A percentile compares a stretch with the other conserved stretches of the same genome.
These are phyloP conservation scores for Curvularia sp. DNA, from an alignment of 2,329 filamentous ascomycete genomes.

Conservation along the genomic window DNA sequence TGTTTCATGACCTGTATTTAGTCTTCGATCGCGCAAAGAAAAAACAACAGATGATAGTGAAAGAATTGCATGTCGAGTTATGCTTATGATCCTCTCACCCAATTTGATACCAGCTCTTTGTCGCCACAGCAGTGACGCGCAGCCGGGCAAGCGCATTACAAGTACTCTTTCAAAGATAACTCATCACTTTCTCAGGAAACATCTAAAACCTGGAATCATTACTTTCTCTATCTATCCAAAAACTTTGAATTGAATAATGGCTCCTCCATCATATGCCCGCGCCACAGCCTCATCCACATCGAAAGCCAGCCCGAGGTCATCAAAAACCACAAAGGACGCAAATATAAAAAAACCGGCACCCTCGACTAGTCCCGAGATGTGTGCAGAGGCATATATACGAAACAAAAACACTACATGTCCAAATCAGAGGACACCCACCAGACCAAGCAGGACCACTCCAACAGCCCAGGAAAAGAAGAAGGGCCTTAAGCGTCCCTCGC, in stretches of 20 bases:
- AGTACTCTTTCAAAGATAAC: not conserved
- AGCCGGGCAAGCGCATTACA: not conserved
- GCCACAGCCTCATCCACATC: constrained; percentile 27
- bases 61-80: not conserved
- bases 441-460: not conserved
- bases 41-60: too few relatives aligned
- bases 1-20: not conserved
- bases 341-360: not conserved
- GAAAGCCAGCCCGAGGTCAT: constrained; percentile 9
- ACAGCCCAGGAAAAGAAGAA: constrained; percentile 2
- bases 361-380: not conserved
- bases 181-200: not conserved
- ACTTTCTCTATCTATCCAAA: not conserved
- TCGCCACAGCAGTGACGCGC: constrained; percentile 3
- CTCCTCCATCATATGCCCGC: constrained; percentile 30
- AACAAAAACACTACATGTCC: not conserved
- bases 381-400: not conserved
- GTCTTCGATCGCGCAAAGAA: not conserved
- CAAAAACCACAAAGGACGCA: not conserved
- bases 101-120: not conserved
- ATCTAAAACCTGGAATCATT: not conserved
- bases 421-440: not conserved
- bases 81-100: not conserved
- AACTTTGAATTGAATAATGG: constrained; percentile 13
- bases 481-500: constrained; percentile 13